A percentile compares a stretch with the other conserved stretches of the same genome.
Evolutionary conservation across 2,329 filamentous ascomycete species (phyloP).

Genomic region (Colletotrichum sp.): DNA sequence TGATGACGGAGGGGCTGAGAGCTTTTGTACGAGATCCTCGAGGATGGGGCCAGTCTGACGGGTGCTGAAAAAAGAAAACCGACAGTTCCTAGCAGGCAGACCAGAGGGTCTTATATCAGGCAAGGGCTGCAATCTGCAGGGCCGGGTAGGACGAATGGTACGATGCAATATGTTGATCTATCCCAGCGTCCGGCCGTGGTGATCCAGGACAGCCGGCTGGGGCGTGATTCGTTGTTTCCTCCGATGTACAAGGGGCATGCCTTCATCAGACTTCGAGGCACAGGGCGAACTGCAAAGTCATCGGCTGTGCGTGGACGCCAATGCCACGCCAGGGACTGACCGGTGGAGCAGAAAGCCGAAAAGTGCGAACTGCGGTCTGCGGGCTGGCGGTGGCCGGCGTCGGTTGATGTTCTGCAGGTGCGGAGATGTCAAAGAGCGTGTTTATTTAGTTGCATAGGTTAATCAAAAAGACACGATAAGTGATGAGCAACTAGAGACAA

Average conservation of each 20-base stretch:
- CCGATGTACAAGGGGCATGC: constrained; percentile 1
- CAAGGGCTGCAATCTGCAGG: neutral
- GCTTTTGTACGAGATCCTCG: neutral
- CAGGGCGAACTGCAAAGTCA: neutral
- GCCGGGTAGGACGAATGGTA: neutral
- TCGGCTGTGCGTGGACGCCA: neutral
- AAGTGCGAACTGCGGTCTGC: neutral
- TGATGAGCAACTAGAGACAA: neutral
- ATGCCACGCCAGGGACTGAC: neutral
- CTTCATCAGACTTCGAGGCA: neutral
- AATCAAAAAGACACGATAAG: neutral
- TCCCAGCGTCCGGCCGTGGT: neutral
- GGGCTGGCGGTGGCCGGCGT: neutral
- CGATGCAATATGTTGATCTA: neutral
- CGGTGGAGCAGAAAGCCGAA: neutral
- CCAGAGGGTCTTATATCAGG: neutral
- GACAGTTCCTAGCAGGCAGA: neutral
- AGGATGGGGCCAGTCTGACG: neutral
- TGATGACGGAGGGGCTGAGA: constrained; percentile 10
- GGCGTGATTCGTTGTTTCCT: neutral
- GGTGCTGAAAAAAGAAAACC: neutral
- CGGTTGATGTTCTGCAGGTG: neutral
- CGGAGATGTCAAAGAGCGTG: neutral
- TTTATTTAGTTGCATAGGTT: neutral
- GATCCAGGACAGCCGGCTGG: neutral